phyloP scores from a whole-genome alignment of 345 rosid genomes.

The Corchorus capsularis region DNA sequence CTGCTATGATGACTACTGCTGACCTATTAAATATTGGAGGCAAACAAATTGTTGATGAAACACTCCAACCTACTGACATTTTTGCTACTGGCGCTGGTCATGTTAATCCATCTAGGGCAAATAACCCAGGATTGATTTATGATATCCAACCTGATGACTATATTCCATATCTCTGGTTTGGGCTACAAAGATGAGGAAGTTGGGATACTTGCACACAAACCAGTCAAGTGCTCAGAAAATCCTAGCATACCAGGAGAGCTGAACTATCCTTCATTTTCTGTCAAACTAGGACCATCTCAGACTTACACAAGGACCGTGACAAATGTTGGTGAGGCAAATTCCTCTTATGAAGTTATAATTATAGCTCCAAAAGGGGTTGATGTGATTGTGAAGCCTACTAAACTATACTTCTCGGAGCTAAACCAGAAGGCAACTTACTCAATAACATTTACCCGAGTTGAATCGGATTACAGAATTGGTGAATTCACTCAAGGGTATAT shows the following conservation, averaged over 20 bases:
- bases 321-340: conserved; percentile 43
- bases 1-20: conserved; percentile 53
- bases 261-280: conserved; percentile 52
- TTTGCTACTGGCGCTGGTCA: conserved; percentile 70
- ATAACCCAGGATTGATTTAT: conserved; percentile 61
- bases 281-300: conserved; percentile 42
- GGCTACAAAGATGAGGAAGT: conserved; percentile 39
- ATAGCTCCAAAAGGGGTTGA: conserved; percentile 35
- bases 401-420: conserved; percentile 34
- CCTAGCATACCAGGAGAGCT: conserved; percentile 29
- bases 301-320: conserved; percentile 45
- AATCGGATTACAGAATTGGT: not conserved
- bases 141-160: conserved; percentile 52
- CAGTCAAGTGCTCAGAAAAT: conserved; percentile 26
- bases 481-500: conserved; percentile 39
- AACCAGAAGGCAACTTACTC: conserved; percentile 44
- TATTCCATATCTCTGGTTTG: conserved; percentile 43
- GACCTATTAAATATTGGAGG: conserved; percentile 32
- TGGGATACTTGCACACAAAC: conserved; percentile 12
- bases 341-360: conserved; percentile 28
- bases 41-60: conserved; percentile 45
- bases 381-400: conserved; percentile 41
- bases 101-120: conserved; percentile 56
- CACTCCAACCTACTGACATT: conserved; percentile 43
- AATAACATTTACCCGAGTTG: conserved; percentile 28